These are phyloP conservation scores for Aaosphaeria pasadenensis DNA, from an alignment of 2,329 filamentous ascomycete species.

Conservation along the genomic window DNA sequence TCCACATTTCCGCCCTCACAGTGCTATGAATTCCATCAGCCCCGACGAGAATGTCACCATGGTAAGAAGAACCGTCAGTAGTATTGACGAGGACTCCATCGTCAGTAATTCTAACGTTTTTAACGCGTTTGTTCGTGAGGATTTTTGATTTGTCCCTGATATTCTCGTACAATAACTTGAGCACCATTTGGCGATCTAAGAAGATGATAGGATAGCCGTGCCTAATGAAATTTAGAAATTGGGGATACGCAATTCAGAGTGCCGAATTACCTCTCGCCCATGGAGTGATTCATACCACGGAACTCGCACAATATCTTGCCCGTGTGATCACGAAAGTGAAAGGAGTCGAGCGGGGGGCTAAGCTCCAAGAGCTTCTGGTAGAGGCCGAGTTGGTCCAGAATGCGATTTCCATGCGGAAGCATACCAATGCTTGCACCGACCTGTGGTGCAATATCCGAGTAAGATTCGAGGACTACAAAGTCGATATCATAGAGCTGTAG, in stretches of 20 bases:
- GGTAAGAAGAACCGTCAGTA: neutral
- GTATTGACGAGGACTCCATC: neutral
- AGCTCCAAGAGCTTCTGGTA: neutral
- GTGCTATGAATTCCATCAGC: slow-evolving; percentile 5
- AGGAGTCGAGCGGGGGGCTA: neutral
- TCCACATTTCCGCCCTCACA: slow-evolving; percentile 5
- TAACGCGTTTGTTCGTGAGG: neutral
- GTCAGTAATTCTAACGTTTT: neutral
- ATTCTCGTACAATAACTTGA: neutral
- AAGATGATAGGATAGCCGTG: slow-evolving; percentile 7
- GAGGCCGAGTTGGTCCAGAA: slow-evolving; percentile 7
- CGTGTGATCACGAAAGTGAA: neutral
- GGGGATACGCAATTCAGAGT: neutral
- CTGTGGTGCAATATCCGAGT: slow-evolving; percentile 12
- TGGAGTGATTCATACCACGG: neutral
- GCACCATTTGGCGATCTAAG: slow-evolving; percentile 4
- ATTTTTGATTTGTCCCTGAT: neutral
- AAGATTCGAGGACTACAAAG: slow-evolving; percentile 16
- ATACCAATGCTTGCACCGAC: slow-evolving; percentile 16
- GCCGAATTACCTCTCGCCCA: neutral
- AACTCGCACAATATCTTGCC: neutral
- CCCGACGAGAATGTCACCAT: slow-evolving; percentile 2
- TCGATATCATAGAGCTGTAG: slow-evolving; percentile 14
- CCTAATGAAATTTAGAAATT: neutral
- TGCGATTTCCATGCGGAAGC: slow-evolving; percentile 5